phyloP scores from a whole-genome alignment of 306 rosid genomes.

The Lathyrus oleraceus region DNA sequence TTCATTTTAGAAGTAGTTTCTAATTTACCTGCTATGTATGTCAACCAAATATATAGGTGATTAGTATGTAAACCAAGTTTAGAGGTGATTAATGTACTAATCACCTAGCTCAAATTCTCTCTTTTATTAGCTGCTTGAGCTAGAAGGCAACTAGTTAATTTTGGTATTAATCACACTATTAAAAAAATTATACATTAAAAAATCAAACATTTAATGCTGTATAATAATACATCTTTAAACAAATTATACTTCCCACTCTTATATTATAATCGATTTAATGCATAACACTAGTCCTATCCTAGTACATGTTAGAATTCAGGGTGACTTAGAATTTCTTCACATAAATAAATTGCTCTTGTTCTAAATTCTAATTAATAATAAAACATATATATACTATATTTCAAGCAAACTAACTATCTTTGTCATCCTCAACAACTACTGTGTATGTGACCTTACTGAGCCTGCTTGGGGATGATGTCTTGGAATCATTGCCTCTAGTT shows the following conservation, averaged over 20 bases:
- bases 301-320: background rate
- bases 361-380: background rate
- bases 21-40: too few relatives aligned
- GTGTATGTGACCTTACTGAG: slow-evolving; percentile 59
- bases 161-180: too few relatives aligned
- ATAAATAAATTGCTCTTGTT: background rate
- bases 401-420: slow-evolving; percentile 20
- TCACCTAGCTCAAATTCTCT: too few relatives aligned
- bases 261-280: background rate
- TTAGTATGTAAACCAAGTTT: too few relatives aligned
- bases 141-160: too few relatives aligned
- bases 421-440: slow-evolving; percentile 25
- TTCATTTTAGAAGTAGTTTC: too few relatives aligned
- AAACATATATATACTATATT: background rate
- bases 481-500: slow-evolving; percentile 31
- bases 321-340: background rate
- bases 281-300: background rate
- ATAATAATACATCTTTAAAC: too few relatives aligned
- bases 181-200: too few relatives aligned
- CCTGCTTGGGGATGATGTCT: slow-evolving; percentile 56
- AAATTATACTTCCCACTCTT: background rate
- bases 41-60: too few relatives aligned
- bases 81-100: too few relatives aligned
- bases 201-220: too few relatives aligned
- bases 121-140: too few relatives aligned